A percentile compares a stretch with the other conserved stretches of the same genome.
Evolutionary conservation across 345 rosid genomes (phyloP).

Genomic region (Sonneratia alba): DNA sequence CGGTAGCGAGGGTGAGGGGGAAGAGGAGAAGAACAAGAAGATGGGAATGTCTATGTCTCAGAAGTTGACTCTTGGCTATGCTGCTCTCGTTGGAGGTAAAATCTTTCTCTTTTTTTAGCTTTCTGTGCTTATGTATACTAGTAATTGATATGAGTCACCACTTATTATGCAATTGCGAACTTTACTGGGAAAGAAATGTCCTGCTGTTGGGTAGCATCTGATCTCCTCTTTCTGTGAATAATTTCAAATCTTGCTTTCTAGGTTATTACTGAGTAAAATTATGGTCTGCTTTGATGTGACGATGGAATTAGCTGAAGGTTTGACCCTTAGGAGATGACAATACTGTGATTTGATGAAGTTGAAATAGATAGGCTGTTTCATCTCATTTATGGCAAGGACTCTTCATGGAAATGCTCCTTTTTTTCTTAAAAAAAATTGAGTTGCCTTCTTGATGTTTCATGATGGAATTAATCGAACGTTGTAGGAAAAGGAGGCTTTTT

Average conservation of each 20-base stretch:
- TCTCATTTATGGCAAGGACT: not conserved
- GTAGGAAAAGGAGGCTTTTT: not conserved
- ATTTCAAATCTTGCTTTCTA: not conserved
- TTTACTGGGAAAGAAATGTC: not conserved
- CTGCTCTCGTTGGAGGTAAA: constrained; percentile 64
- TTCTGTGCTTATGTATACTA: not conserved
- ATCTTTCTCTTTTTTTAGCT: not conserved
- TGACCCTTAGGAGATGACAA: not conserved
- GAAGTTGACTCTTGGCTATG: constrained; percentile 53
- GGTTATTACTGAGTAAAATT: not conserved
- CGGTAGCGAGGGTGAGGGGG: constrained; percentile 20
- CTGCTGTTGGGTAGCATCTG: not conserved
- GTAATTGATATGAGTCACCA: no score
- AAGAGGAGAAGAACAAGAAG: constrained; percentile 11
- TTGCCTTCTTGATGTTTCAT: not conserved
- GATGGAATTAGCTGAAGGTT: not conserved
- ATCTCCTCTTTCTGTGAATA: not conserved
- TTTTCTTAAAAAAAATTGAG: not conserved
- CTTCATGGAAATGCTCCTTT: not conserved
- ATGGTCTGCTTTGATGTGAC: not conserved
- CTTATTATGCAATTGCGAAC: not conserved
- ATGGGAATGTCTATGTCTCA: constrained; percentile 44
- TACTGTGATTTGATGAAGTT: not conserved
- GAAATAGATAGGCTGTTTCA: not conserved
- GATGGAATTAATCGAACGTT: not conserved